Conservation (phyloP, 805 yeast genomes). For the Teunomyces kruisii region DNA sequence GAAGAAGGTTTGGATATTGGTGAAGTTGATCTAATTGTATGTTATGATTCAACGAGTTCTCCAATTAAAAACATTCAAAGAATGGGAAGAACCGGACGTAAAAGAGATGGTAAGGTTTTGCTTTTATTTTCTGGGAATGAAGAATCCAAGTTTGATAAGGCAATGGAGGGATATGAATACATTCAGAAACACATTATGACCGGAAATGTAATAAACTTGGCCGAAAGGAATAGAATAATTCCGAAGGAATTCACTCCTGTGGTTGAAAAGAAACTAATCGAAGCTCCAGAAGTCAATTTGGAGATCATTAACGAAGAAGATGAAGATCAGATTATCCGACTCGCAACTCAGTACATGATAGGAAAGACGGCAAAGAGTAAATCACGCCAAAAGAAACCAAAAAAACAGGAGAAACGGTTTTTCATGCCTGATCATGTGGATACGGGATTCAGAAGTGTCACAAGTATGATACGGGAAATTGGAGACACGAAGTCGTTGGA, state of each 20-base stretch:
- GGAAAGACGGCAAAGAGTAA: conserved; percentile 26
- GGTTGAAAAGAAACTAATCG: conserved; percentile 56
- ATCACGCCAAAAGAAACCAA: conserved; percentile 12
- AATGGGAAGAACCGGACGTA: conserved; percentile 98
- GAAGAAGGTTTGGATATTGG: conserved; percentile 99
- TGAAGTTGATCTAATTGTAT: conserved; percentile 90
- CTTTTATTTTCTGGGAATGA: conserved; percentile 77
- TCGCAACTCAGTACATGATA: conserved; percentile 66
- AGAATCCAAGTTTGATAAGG: conserved; percentile 72
- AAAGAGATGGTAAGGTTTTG: conserved; percentile 81
- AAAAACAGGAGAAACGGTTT: conserved; percentile 43
- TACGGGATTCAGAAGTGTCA: conserved; percentile 60
- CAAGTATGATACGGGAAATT: conserved; percentile 38
- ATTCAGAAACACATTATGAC: conserved; percentile 69
- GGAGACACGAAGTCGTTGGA: conserved; percentile 4
- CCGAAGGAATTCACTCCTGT: conserved; percentile 58
- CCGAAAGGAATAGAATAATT: conserved; percentile 62
- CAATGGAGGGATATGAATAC: conserved; percentile 78
- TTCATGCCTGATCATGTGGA: conserved; percentile 75
- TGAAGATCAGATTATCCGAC: conserved; percentile 62
- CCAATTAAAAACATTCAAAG: conserved; percentile 93
- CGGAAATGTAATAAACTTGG: conserved; percentile 43
- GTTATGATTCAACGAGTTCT: conserved; percentile 90
- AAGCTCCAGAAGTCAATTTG: conserved; percentile 69
- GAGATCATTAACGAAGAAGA: conserved; percentile 56